phyloP scores from a whole-genome alignment of 768 basidiomycete genomes.

The Mycena pura region DNA sequence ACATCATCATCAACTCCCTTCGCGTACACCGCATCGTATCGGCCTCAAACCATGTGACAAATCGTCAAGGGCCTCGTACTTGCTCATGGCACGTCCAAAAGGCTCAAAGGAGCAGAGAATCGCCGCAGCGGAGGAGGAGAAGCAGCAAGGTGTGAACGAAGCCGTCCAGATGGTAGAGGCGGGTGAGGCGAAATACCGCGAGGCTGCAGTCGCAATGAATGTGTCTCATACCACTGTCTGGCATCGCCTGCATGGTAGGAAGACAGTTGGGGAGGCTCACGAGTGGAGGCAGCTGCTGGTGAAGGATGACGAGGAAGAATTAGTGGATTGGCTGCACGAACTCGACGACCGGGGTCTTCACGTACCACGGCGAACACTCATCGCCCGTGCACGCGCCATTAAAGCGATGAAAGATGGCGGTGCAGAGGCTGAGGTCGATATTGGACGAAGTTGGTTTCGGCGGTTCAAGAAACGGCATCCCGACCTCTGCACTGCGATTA shows the following conservation, averaged over 20 bases:
- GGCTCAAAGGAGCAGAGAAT: too few relatives aligned
- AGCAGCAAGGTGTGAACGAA: too few relatives aligned
- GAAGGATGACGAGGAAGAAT: not conserved
- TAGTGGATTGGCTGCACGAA: not conserved
- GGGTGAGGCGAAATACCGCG: too few relatives aligned
- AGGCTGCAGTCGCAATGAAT: too few relatives aligned
- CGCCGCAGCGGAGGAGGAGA: too few relatives aligned
- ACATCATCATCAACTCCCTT: too few relatives aligned
- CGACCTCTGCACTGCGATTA: not conserved
- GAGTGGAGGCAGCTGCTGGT: not conserved
- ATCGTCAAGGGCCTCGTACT: too few relatives aligned
- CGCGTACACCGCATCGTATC: too few relatives aligned
- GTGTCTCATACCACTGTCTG: too few relatives aligned
- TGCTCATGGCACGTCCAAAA: too few relatives aligned
- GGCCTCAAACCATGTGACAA: too few relatives aligned
- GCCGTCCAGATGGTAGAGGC: too few relatives aligned
- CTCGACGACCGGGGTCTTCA: slow-evolving; percentile 3
- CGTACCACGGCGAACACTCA: not conserved
- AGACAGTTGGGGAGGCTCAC: not conserved
- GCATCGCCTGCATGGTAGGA: not conserved
- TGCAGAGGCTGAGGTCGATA: not conserved
- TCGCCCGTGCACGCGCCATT: not conserved
- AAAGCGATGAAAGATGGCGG: not conserved
- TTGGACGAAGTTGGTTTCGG: not conserved
- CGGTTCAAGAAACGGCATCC: not conserved